Conservation (phyloP, 2,329 filamentous ascomycete genomes). For the Phaeosphaeriaceae sp. region DNA sequence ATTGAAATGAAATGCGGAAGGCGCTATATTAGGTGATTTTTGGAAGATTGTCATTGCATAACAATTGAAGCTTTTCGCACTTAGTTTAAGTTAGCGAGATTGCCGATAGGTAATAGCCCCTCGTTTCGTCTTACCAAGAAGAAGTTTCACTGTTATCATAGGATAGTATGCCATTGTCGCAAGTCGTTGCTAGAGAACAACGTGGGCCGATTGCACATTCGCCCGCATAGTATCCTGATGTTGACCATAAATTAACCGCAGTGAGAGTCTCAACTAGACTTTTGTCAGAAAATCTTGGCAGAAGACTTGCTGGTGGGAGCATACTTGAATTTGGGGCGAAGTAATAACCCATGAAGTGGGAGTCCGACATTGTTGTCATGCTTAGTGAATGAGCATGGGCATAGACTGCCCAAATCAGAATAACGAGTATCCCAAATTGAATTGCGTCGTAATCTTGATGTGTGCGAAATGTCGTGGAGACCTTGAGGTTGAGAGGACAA, state of each 20-base stretch:
- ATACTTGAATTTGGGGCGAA: slow-evolving; percentile 1
- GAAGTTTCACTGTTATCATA: not conserved
- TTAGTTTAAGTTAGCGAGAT: not conserved
- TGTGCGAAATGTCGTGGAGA: no score
- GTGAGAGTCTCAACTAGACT: not conserved
- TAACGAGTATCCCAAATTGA: no score
- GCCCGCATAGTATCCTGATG: slow-evolving; percentile 1
- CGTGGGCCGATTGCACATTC: not conserved
- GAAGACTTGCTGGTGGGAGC: not conserved
- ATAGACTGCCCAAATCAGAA: no score
- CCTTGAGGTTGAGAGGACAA: no score
- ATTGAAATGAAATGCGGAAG: slow-evolving; percentile 4
- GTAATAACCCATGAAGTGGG: slow-evolving; percentile 4
- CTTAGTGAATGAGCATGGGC: not conserved
- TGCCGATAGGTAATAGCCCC: not conserved
- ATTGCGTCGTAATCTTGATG: no score
- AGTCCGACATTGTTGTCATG: not conserved
- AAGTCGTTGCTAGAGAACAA: not conserved
- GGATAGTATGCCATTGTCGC: not conserved
- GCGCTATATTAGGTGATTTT: not conserved
- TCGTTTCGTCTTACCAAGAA: not conserved
- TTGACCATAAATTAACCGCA: not conserved
- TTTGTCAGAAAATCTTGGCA: not conserved
- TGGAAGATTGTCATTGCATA: slow-evolving; percentile 6
- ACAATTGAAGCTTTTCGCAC: not conserved